A percentile compares a stretch with the other conserved stretches of the same genome.
These are phyloP conservation scores for Chytriomyces sp. DNA, from an alignment of 192 early-diverging fungal genomes.

Conservation along the genomic window DNA sequence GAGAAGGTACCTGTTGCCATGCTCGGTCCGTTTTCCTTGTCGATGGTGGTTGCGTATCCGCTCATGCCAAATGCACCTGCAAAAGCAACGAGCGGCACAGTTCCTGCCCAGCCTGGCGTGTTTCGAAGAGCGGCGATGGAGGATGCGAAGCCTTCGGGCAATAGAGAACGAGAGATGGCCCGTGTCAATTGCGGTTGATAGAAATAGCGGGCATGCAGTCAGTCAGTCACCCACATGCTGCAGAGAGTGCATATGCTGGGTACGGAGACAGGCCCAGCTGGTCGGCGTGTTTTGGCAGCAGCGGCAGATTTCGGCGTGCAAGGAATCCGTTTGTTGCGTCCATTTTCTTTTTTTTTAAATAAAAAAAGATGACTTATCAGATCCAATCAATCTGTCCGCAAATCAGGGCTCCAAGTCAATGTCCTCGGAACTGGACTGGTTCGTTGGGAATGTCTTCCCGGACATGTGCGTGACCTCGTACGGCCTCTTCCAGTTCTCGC, in stretches of 20 bases:
- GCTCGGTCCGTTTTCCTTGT: constrained; percentile 30
- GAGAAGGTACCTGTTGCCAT: constrained; percentile 23
- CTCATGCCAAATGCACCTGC: constrained; percentile 27
- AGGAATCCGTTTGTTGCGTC: neutral
- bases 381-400: neutral
- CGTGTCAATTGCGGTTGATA: neutral
- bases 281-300: neutral
- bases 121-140: constrained; percentile 9
- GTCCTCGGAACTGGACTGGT: neutral
- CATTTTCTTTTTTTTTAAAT: neutral
- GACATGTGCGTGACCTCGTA: neutral
- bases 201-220: neutral
- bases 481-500: neutral
- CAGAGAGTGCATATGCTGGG: constrained; percentile 27
- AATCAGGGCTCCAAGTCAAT: neutral
- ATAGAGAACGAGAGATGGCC: neutral
- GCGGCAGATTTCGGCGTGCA: neutral
- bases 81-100: constrained; percentile 30
- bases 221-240: constrained; percentile 12
- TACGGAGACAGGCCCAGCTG: constrained; percentile 32
- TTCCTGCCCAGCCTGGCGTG: constrained; percentile 19
- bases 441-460: neutral
- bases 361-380: neutral
- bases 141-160: constrained; percentile 9
- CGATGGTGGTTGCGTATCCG: constrained; percentile 16